Evolutionary conservation across 768 basidiomycete genomes (phyloP), one percentile per base, ranked within the genome.

Genomic region (Boletus vermiculosoides): DNA sequence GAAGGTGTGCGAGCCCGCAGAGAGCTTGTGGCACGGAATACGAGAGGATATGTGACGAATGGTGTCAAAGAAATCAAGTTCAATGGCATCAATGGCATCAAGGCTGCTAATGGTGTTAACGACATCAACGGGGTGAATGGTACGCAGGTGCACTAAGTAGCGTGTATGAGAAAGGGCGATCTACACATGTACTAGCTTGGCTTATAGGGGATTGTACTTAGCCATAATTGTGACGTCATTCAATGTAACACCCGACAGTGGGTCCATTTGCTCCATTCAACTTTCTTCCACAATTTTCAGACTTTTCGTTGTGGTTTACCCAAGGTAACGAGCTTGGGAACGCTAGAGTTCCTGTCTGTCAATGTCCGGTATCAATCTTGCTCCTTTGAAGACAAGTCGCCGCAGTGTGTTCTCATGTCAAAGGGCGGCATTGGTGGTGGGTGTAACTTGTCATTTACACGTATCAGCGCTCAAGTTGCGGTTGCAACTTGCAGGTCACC

Each of bases 1-100:
- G 82, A 86, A 65, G 97, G 90, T 52, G 94, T 98, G 5, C 85
- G 82, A 51, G 89, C 86, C 34, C 85, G 96, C 54, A 76, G 89
- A 64, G 77, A 76, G 46, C 71, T 78, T 34, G 70, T 84, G 22
- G 75, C 75, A 45, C 74, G 68, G 57, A 62, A 60, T 18, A 56
- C 71, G 2, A 60, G 53, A 33, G 65, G 64, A 45, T 7, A 25
- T 25, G 56, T 41, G 44, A 30, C 53, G 18, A 54, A 41, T 11
- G 50, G 56, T 31, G 18, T 61, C 54, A 56, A 54, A n/a, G 62
- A 49, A 46, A 20, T 41, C 47, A 63, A 66, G 50, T 40, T 63
- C 20, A 59, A 61, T 8, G 57, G 56, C 7, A 28, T 34, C 4
- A 57, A 54, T 37, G 62, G 39, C 30, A 34, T 40, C 45, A 58